phyloP scores from a whole-genome alignment of 2,329 filamentous ascomycete genomes.

The Rhinocladiella similis region DNA sequence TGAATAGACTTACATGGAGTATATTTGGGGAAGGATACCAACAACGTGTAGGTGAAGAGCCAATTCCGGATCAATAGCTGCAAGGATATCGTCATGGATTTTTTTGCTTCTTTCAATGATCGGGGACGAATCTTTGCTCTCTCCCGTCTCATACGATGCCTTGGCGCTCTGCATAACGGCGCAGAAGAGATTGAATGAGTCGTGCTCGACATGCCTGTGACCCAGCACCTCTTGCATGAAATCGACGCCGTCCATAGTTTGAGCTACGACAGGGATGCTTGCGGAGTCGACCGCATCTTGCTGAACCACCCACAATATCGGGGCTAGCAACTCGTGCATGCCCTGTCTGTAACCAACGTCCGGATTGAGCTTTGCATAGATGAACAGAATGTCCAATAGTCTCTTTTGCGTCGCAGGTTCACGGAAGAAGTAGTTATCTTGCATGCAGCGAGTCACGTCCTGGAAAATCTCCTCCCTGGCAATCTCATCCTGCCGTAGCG shows the following conservation, averaged over 20 bases:
- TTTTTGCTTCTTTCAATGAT: constrained; percentile 84
- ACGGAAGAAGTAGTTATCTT: constrained; percentile 88
- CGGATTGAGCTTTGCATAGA: constrained; percentile 91
- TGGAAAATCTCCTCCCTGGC: constrained; percentile 87
- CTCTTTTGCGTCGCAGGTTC: constrained; percentile 74
- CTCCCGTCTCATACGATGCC: constrained; percentile 76
- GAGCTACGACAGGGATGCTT: constrained; percentile 36
- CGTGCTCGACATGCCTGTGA: constrained; percentile 76
- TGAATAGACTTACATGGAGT: constrained; percentile 69
- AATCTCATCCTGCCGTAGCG: constrained; percentile 78
- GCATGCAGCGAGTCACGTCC: constrained; percentile 87
- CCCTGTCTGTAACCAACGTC: constrained; percentile 91
- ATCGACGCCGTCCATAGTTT: constrained; percentile 42
- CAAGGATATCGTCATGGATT: constrained; percentile 81
- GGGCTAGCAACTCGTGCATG: constrained; percentile 95
- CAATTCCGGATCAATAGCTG: constrained; percentile 78
- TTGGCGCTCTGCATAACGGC: constrained; percentile 85
- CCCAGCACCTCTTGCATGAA: constrained; percentile 69
- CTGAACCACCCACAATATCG: constrained; percentile 80
- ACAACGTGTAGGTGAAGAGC: constrained; percentile 76
- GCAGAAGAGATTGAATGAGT: constrained; percentile 82
- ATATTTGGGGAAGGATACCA: constrained; percentile 94
- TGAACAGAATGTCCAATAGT: constrained; percentile 85
- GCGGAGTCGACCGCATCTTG: constrained; percentile 70
- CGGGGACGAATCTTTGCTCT: constrained; percentile 55